A percentile compares a stretch with the other conserved stretches of the same genome.
These are phyloP conservation scores for Metarhizium robertsii DNA, from an alignment of 2,329 filamentous ascomycete species.

Conservation along the genomic window DNA sequence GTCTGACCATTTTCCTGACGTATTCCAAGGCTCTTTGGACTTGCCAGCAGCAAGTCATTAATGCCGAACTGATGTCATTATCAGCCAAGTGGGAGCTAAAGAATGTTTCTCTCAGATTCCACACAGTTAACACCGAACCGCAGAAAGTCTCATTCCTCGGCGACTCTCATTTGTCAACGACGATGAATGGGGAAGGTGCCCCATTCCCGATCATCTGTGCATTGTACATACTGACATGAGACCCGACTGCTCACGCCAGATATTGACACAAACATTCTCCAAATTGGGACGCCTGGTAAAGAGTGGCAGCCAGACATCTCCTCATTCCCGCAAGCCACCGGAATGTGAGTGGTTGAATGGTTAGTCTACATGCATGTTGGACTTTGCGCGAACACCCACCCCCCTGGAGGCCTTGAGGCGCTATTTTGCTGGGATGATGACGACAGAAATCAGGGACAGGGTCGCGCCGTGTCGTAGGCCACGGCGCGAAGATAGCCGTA, in stretches of 20 bases:
- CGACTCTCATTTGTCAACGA: no score
- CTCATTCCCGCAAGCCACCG: not conserved
- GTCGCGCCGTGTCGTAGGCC: not conserved
- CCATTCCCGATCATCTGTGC: no score
- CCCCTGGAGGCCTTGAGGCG: not conserved
- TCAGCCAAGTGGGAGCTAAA: not conserved
- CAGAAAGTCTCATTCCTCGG: no score
- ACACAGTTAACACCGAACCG: no score
- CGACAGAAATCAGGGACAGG: not conserved
- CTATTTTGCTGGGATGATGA: not conserved
- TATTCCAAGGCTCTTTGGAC: not conserved
- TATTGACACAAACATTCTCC: no score
- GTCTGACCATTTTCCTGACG: not conserved
- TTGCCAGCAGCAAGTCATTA: not conserved
- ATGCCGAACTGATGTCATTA: not conserved
- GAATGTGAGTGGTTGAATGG: no score
- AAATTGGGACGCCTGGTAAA: no score
- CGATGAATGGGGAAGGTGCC: no score
- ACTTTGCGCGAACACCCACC: not conserved
- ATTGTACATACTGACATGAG: not conserved
- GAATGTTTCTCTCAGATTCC: no score
- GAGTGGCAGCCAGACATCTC: no score
- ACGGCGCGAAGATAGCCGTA: not conserved
- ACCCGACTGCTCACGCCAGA: no score
- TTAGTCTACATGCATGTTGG: not conserved